Conservation (phyloP, 2,329 filamentous ascomycete species). For the Colletotrichum sp. region DNA sequence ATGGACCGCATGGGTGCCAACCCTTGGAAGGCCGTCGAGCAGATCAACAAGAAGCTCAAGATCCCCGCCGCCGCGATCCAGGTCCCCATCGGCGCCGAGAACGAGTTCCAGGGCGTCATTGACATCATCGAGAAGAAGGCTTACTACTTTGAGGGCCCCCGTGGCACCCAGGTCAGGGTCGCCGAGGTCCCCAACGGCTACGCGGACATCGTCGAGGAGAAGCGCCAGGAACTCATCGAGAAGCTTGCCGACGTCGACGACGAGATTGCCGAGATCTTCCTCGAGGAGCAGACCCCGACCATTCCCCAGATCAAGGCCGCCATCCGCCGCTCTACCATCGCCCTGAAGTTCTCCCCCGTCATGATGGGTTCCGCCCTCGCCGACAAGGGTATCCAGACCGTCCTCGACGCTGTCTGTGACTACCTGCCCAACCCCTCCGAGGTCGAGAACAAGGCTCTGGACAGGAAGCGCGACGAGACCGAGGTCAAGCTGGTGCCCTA, state of each 20-base stretch:
- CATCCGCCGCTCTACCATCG: slow-evolving; percentile 89
- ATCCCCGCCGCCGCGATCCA: slow-evolving; percentile 92
- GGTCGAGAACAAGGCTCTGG: slow-evolving; percentile 87
- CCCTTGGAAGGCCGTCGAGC: slow-evolving; percentile 95
- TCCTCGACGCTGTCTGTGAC: slow-evolving; percentile 96
- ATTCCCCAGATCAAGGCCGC: slow-evolving; percentile 87
- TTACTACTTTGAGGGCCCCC: slow-evolving; percentile 87
- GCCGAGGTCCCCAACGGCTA: slow-evolving; percentile 84
- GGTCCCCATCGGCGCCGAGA: slow-evolving; percentile 91
- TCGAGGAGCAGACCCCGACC: slow-evolving; percentile 84
- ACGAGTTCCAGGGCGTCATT: slow-evolving; percentile 90
- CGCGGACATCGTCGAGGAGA: slow-evolving; percentile 77
- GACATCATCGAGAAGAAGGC: slow-evolving; percentile 92
- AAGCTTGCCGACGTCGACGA: slow-evolving; percentile 97
- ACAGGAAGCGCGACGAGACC: slow-evolving; percentile 78
- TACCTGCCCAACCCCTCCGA: slow-evolving; percentile 92
- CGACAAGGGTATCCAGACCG: slow-evolving; percentile 93
- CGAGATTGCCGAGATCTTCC: slow-evolving; percentile 93
- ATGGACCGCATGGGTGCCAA: slow-evolving; percentile 99
- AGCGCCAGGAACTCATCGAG: slow-evolving; percentile 86
- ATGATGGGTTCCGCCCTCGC: slow-evolving; percentile 96
- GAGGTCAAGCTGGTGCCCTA: slow-evolving; percentile 90
- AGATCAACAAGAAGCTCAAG: slow-evolving; percentile 96
- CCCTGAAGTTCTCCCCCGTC: slow-evolving; percentile 89
- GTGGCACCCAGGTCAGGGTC: slow-evolving; percentile 78